Evolutionary conservation across 352 stramenopile species (phyloP), one percentile per base, ranked within the genome.

Genomic region (Phytophthora pinifolia): DNA sequence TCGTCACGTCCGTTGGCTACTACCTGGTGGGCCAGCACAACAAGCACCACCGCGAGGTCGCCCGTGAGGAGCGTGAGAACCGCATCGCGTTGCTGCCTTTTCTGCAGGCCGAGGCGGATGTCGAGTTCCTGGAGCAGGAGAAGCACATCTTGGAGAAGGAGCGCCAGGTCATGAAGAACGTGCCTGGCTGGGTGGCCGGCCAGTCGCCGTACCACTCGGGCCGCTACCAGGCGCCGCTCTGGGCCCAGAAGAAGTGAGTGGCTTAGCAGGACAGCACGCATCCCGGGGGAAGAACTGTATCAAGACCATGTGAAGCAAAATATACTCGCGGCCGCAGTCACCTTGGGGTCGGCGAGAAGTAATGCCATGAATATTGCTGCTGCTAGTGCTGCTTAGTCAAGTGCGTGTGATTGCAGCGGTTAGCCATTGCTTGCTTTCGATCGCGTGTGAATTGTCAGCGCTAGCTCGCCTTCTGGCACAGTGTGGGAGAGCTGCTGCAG

Each of bases 61-160:
- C 67, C 34, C 66, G 68, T 32, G 92, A 97, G 57, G 85, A 98
- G 77, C 92, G 94, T 46, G 88, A 98, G 75, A 87, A 91, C 41
- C 85, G 91, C 47, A 96, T 98, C 59, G 76, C 91, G 14, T 81
- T 99, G 62, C 77, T 96, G 41, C 92, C 94, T 14, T 91, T 98
- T 65, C 77, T 99, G 46, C 96, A 99, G 69, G 95, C 95, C 13
- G 96, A 98, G 67, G 87, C 93, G n/a, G 96, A 99, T 74, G 85
- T 91, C 33, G 79, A 94, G 64, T 91, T 89, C 63, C 65, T 96
- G 31, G 68, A 88, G 58, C 66, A 94, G 46, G 82, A 97, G 65
- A 80, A 92, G 36, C 83, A 94, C 46, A 79, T 95, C 48, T 81
- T 97, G 50, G 83, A 88, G 14, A 86, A 94, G 50, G 95, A 98